phyloP scores from a whole-genome alignment of 768 basidiomycete genomes.

The Termitomyces sp. region DNA sequence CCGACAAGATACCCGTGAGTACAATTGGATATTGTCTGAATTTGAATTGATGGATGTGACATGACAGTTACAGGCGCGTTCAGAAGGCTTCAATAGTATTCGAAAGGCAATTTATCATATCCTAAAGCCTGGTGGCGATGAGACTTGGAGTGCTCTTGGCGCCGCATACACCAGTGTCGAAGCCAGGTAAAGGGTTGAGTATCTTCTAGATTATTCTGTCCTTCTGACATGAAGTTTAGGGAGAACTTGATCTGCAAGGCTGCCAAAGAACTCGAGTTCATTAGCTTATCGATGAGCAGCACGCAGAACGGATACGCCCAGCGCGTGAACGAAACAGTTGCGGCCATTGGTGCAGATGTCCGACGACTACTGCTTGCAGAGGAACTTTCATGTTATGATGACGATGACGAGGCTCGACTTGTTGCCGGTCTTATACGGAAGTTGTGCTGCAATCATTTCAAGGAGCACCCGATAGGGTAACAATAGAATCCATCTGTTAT shows the following conservation, averaged over 20 bases:
- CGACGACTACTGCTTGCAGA: constrained; percentile 10
- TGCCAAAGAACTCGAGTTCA: constrained; percentile 44
- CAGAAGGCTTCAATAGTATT: constrained; percentile 30
- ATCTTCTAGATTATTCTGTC: background rate
- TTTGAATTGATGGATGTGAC: background rate
- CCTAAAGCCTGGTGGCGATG: constrained; percentile 22
- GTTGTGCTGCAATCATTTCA: constrained; percentile 7
- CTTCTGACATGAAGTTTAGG: constrained; percentile 22
- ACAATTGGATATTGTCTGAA: constrained; percentile 1
- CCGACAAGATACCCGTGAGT: constrained; percentile 36
- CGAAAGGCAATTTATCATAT: constrained; percentile 31
- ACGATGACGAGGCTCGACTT: constrained; percentile 35
- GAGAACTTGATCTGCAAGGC: constrained; percentile 31
- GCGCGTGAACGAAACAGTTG: constrained; percentile 26
- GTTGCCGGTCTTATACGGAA: constrained; percentile 26
- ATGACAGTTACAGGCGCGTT: constrained; percentile 32
- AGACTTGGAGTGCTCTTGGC: constrained; percentile 19
- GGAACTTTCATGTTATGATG: constrained; percentile 16
- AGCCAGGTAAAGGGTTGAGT: constrained; percentile 9
- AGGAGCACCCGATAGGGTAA: background rate
- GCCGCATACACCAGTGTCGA: background rate
- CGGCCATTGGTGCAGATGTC: constrained; percentile 28
- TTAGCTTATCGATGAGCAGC: constrained; percentile 40
- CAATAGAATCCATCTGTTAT: background rate
- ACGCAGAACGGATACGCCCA: constrained; percentile 43